Evolutionary conservation across 2,329 filamentous ascomycete species (phyloP).

Genomic region (Pseudofabraea citricarpa): DNA sequence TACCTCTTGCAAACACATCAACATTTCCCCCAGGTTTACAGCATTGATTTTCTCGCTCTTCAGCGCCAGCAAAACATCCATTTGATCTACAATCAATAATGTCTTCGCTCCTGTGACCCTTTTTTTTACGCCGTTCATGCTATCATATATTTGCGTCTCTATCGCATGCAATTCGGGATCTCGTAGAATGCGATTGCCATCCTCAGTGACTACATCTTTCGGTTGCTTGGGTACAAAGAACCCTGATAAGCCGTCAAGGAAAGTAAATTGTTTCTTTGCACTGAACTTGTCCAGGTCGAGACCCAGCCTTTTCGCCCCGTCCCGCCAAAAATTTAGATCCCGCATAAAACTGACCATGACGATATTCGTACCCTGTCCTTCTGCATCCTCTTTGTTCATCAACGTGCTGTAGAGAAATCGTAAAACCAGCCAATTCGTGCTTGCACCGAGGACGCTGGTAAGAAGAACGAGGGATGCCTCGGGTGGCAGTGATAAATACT

Average conservation of each 20-base stretch:
- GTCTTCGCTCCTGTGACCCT: constrained; percentile 29
- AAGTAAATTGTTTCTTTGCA: constrained; percentile 57
- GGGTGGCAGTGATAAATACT: constrained; percentile 54
- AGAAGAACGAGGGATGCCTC: constrained; percentile 59
- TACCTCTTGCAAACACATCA: constrained; percentile 61
- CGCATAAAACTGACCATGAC: constrained; percentile 81
- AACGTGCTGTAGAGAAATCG: constrained; percentile 40
- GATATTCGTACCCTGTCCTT: constrained; percentile 42
- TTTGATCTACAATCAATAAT: constrained; percentile 61
- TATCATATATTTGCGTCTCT: constrained; percentile 12
- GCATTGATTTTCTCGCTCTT: constrained; percentile 40
- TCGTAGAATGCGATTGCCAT: constrained; percentile 10
- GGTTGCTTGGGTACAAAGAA: constrained; percentile 17
- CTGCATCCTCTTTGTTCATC: constrained; percentile 16
- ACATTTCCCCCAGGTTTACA: constrained; percentile 46
- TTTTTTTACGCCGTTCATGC: constrained; percentile 12
- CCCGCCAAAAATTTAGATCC: constrained; percentile 73
- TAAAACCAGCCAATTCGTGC: constrained; percentile 61
- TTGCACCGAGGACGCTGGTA: constrained; percentile 62
- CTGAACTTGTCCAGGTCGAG: constrained; percentile 62
- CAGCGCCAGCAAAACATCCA: constrained; percentile 60
- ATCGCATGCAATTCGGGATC: constrained; percentile 13
- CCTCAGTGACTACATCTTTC: background rate
- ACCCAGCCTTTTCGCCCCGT: constrained; percentile 64
- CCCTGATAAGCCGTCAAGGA: constrained; percentile 60